Evolutionary conservation across 306 rosid genomes (phyloP).

Genomic region (Vigna reflexopilosa): DNA sequence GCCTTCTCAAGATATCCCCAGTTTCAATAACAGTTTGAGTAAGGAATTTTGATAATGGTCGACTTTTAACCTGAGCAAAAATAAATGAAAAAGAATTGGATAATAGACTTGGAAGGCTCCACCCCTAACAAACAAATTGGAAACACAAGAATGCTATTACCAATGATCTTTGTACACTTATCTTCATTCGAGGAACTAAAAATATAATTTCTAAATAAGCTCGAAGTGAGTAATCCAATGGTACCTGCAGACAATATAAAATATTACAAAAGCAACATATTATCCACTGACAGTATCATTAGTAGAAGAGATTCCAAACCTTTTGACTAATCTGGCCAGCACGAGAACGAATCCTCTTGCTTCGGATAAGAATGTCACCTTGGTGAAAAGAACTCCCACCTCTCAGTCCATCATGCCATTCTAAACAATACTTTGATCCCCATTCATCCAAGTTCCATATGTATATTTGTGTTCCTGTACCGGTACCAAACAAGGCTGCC

Average conservation of each 20-base stretch:
- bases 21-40: constrained; percentile 54
- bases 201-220: constrained; percentile 68
- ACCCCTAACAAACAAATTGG: not conserved
- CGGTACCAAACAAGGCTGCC: constrained; percentile 53
- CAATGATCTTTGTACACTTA: constrained; percentile 58
- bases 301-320: constrained; percentile 45
- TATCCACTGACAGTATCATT: constrained; percentile 16
- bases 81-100: constrained; percentile 32
- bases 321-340: constrained; percentile 58
- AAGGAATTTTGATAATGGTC: constrained; percentile 58
- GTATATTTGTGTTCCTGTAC: constrained; percentile 64
- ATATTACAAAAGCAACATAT: constrained; percentile 22
- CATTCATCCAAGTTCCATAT: constrained; percentile 66
- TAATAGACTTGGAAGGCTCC: not conserved
- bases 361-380: constrained; percentile 60
- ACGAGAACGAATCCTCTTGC: constrained; percentile 63
- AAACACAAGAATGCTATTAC: constrained; percentile 49
- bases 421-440: constrained; percentile 61
- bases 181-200: constrained; percentile 68
- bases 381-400: constrained; percentile 61
- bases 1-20: constrained; percentile 48
- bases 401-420: constrained; percentile 55
- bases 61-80: constrained; percentile 57
- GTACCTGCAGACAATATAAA: constrained; percentile 52
- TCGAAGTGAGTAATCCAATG: constrained; percentile 61